Evolutionary conservation across 1,284 basidiomycete species (phyloP), one percentile per base, ranked within the genome.

Genomic region (Puccinia hordei): DNA sequence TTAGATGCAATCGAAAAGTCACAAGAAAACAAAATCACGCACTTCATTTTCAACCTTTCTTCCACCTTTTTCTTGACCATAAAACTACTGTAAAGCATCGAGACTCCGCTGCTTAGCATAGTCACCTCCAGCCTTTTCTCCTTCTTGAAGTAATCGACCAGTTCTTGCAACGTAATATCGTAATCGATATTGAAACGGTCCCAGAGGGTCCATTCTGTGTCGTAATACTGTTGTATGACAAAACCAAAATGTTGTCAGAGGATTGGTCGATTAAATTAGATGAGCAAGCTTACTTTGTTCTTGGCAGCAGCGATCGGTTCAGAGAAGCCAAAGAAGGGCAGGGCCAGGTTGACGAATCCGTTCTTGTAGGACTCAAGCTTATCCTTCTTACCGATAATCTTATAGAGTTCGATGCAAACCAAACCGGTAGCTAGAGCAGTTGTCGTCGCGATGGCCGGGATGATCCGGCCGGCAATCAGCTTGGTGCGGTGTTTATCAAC

Each of bases 381-480:
- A 84, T 88, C 90, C 89, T 98, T 98, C 82, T 92, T 92, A 86
- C 98, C 97, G 83, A 99, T 95, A 86, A 99, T 92, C 90, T 98
- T 98, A 90, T 97, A 99, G 73, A 99, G 89, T 87, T 99, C 97
- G 80, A 99, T 86, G 86, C 95, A 98, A 66, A 98, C 95, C 78
- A 99, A 87, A 38, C 97, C 97, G 41, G 95, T 95, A 44, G 97
- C 93, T 63, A 98, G 90, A 22, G 95, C 92, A 0, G 98, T 99
- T 0, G 97, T 99, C 0, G 98, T 99, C 30, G 97, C 97, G 84
- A 99, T 99, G 22, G 97, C 97, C 75, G 97, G 97, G 83, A 99
- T 99, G 84, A 99, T 99, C 89, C 99, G 99, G 80, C 97, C 97
- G 3, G 97, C 98, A 85, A 99, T 98, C 86, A 97, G 93, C 88